These are phyloP conservation scores for Moesziomyces parantarcticus DNA, from an alignment of 1,284 basidiomycete species.

Conservation along the genomic window DNA sequence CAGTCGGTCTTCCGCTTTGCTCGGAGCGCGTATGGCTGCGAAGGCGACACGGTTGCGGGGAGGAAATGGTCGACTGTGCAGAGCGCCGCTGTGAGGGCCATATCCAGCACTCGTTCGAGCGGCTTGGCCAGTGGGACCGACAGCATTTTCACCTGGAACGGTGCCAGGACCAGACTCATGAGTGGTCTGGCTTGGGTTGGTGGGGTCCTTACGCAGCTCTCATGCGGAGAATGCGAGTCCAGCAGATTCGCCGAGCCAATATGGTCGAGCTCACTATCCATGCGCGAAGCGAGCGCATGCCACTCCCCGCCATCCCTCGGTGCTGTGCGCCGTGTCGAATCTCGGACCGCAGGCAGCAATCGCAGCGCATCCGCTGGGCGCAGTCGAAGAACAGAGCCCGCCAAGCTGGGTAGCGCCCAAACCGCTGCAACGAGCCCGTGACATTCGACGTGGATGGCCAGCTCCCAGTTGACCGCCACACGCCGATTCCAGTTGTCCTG, in stretches of 20 bases:
- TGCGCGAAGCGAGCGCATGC: constrained; percentile 26
- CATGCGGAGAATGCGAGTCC: constrained; percentile 25
- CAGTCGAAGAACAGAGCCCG: constrained; percentile 7
- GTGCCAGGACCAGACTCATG: constrained; percentile 7
- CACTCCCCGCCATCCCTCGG: constrained; percentile 11
- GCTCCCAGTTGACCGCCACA: constrained; percentile 32
- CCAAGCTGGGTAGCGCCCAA: constrained; percentile 14
- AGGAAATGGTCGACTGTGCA: constrained; percentile 10
- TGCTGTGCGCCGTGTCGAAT: background rate
- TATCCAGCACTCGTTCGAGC: constrained; percentile 6
- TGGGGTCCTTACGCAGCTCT: constrained; percentile 20
- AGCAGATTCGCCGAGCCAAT: constrained; percentile 29
- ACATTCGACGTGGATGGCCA: constrained; percentile 13
- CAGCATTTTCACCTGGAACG: constrained; percentile 4
- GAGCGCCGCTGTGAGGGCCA: constrained; percentile 11
- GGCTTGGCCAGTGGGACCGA: constrained; percentile 11
- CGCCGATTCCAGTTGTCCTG: constrained; percentile 26
- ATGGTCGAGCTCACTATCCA: constrained; percentile 37
- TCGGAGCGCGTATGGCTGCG: constrained; percentile 5
- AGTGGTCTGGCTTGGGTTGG: constrained; percentile 6
- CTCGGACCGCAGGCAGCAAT: background rate
- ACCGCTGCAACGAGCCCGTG: constrained; percentile 14
- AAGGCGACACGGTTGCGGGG: constrained; percentile 6
- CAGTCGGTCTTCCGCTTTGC: constrained; percentile 24
- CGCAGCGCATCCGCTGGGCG: constrained; percentile 7